Percentiles rank a stretch among this genome's conserved stretches.
These are phyloP conservation scores for Venturia effusa DNA, from an alignment of 2,329 filamentous ascomycete species.

Conservation along the genomic window DNA sequence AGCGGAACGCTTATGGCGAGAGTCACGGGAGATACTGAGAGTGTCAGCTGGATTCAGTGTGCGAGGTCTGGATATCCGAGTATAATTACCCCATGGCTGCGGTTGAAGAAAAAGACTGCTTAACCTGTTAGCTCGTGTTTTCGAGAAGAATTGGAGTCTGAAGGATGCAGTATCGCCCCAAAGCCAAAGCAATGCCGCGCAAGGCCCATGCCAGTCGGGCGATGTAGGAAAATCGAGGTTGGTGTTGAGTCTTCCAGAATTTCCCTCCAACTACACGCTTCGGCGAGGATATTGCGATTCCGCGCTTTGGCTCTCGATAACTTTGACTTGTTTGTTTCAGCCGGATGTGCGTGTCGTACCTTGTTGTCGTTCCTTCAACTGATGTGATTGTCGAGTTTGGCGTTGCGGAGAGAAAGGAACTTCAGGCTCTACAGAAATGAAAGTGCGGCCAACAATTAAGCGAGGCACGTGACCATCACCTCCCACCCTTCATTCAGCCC, in stretches of 20 bases:
- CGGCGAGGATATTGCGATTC: not conserved
- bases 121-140: not conserved
- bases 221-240: not conserved
- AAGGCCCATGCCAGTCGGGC: not conserved
- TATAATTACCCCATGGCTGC: slow-evolving; percentile 42
- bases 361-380: slow-evolving; percentile 1
- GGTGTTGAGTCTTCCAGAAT: not conserved
- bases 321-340: not conserved
- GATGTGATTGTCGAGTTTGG: not conserved
- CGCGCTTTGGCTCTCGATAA: not conserved
- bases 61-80: slow-evolving; percentile 10
- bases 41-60: slow-evolving; percentile 24
- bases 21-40: slow-evolving; percentile 93
- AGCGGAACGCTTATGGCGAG: slow-evolving; percentile 99
- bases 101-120: slow-evolving; percentile 27
- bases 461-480: not conserved
- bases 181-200: slow-evolving; percentile 1
- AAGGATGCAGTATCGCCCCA: not conserved
- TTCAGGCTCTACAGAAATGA: not conserved
- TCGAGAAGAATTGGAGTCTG: not conserved
- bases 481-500: too few relatives aligned
- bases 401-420: not conserved
- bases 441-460: not conserved
- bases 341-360: not conserved
- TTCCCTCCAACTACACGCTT: not conserved